Percentiles rank a stretch among this genome's conserved stretches.
phyloP scores from a whole-genome alignment of 106 monocot genomes.

The Dendrobium catenatum region DNA sequence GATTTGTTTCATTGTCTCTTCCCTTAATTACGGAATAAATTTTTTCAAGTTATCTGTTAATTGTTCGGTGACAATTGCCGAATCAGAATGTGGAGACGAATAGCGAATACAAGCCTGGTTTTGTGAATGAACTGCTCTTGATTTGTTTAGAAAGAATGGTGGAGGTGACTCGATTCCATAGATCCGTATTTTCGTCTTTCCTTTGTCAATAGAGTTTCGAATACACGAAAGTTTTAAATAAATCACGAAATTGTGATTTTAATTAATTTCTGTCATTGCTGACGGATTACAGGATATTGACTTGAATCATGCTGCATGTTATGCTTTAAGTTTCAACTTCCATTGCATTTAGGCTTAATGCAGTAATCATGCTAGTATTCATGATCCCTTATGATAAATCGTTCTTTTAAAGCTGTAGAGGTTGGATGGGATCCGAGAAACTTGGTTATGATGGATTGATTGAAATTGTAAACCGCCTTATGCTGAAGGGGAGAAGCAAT shows the following conservation, averaged over 20 bases:
- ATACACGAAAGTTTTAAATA: no score
- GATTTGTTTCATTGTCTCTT: constrained; percentile 5
- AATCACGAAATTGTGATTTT: not conserved
- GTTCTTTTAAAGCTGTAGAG: constrained; percentile 72
- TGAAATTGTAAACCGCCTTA: constrained; percentile 81
- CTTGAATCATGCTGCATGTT: not conserved
- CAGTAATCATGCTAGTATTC: not conserved
- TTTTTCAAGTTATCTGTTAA: not conserved
- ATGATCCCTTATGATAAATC: constrained; percentile 8
- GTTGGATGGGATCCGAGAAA: constrained; percentile 90
- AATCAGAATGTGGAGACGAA: constrained; percentile 12
- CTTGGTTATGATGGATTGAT: constrained; percentile 83
- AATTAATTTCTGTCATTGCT: not conserved
- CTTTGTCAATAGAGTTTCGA: not conserved
- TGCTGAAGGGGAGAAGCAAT: constrained; percentile 64
- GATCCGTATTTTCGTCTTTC: not conserved
- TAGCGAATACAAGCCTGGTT: constrained; percentile 35
- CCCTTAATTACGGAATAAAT: not conserved
- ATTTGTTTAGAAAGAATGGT: constrained; percentile 66
- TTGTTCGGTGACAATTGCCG: not conserved
- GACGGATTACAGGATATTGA: not conserved
- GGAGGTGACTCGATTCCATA: constrained; percentile 36
- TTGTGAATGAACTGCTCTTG: constrained; percentile 34
- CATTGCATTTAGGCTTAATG: not conserved
- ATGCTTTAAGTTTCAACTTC: not conserved